These are phyloP conservation scores for Hyaloscypha hepaticicola DNA, from an alignment of 495 filamentous ascomycete genomes.

Conservation along the genomic window DNA sequence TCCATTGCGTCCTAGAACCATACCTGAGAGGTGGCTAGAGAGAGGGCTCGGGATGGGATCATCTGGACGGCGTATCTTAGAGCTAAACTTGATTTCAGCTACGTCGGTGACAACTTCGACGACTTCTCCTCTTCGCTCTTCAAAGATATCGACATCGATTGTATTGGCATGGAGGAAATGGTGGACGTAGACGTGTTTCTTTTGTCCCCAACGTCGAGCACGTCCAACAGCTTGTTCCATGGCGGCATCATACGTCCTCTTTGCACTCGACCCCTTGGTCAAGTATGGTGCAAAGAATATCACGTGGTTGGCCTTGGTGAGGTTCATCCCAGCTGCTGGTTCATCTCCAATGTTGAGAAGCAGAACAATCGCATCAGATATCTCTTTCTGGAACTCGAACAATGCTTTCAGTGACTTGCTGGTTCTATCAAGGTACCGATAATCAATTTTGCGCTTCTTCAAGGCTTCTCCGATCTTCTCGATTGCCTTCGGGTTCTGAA, in stretches of 20 bases:
- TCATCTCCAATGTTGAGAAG: conserved; percentile 62
- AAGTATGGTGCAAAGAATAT: conserved; percentile 69
- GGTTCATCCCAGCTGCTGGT: conserved; percentile 72
- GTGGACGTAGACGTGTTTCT: conserved; percentile 62
- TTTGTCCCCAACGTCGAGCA: conserved; percentile 64
- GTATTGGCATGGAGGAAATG: conserved; percentile 62
- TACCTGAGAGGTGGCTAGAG: no score
- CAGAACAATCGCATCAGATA: conserved; percentile 47
- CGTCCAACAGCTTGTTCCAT: conserved; percentile 75
- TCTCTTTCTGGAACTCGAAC: conserved; percentile 34
- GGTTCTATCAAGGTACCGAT: conserved; percentile 27
- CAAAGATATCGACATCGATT: conserved; percentile 67
- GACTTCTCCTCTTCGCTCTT: conserved; percentile 35
- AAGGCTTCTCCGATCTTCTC: conserved; percentile 34
- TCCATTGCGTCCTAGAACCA: no score
- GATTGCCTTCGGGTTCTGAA: conserved; percentile 49
- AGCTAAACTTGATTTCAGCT: no score
- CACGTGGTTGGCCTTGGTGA: conserved; percentile 74
- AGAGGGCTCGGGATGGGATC: no score
- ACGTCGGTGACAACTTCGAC: no score
- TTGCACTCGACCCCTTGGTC: conserved; percentile 36
- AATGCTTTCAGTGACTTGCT: conserved; percentile 1
- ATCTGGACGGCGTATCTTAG: no score
- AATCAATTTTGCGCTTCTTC: conserved; percentile 26
- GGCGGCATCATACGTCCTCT: conserved; percentile 56